Percentiles rank a stretch among this genome's conserved stretches.
phyloP scores from a whole-genome alignment of 106 monocot species.

The Xerophyta viscosa region DNA sequence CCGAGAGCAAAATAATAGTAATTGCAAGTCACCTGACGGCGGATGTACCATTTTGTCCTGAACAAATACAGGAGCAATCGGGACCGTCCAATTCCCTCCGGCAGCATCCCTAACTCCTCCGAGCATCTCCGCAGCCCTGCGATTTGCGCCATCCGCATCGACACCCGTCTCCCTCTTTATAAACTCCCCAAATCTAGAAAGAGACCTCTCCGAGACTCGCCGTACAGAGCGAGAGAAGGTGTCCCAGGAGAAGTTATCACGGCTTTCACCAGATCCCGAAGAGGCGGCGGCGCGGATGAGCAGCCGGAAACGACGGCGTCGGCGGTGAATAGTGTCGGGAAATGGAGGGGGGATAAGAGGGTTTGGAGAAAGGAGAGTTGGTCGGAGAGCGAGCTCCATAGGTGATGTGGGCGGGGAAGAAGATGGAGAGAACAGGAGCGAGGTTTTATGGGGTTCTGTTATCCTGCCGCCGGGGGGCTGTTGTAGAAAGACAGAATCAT shows the following conservation, averaged over 20 bases:
- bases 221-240: conserved; percentile 27
- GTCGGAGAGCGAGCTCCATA: background rate
- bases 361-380: background rate
- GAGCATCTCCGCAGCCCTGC: conserved; percentile 11
- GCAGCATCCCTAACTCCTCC: conserved; percentile 12
- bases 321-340: conserved; percentile 3
- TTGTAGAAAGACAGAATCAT: no score
- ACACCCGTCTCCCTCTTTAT: conserved; percentile 54
- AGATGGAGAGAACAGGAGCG: background rate
- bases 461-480: no score
- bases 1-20: background rate
- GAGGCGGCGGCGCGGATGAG: conserved; percentile 21
- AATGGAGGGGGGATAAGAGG: background rate
- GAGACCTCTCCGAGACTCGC: conserved; percentile 37
- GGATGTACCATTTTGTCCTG: conserved; percentile 20
- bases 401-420: background rate
- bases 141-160: conserved; percentile 22
- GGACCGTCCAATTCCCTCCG: conserved; percentile 26
- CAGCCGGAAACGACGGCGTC: background rate
- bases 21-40: background rate
- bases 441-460: conserved; percentile 31
- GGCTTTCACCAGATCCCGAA: conserved; percentile 17
- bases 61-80: conserved; percentile 69
- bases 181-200: conserved; percentile 19
- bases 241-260: conserved; percentile 31